Conservation (phyloP, 257 asterid genomes). For the Plantago ovata region DNA sequence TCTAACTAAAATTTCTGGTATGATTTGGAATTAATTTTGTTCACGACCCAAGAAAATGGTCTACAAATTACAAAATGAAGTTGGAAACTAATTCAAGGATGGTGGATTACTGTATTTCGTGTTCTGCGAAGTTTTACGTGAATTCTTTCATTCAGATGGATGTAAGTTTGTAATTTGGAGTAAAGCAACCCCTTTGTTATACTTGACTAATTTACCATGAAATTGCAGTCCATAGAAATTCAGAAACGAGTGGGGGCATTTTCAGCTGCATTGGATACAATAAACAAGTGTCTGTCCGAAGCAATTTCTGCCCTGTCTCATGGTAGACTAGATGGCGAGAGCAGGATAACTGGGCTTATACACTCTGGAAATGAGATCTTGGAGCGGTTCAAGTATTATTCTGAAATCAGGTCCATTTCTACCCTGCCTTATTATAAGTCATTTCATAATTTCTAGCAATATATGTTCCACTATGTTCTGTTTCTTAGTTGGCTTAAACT, state of each 20-base stretch:
- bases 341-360: constrained; percentile 71
- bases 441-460: not conserved
- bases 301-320: constrained; percentile 84
- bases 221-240: constrained; percentile 73
- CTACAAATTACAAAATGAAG: no score
- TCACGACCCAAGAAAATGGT: no score
- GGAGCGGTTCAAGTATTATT: constrained; percentile 78
- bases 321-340: constrained; percentile 93
- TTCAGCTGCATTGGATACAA: constrained; percentile 78
- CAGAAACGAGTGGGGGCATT: constrained; percentile 94
- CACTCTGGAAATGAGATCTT: constrained; percentile 85
- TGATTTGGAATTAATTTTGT: no score
- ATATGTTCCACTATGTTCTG: no score
- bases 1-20: no score
- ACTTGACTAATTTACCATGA: constrained; percentile 6
- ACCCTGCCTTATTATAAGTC: constrained; percentile 17
- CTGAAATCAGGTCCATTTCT: constrained; percentile 67
- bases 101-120: not conserved
- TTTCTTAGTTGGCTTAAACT: no score
- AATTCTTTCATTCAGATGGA: constrained; percentile 3
- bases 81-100: no score
- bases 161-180: constrained; percentile 16
- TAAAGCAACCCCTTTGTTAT: constrained; percentile 10
- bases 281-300: constrained; percentile 88
- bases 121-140: not conserved